Evolutionary conservation across 202 grass and related monocot genomes (phyloP).

Genomic region (Zizania palustris): DNA sequence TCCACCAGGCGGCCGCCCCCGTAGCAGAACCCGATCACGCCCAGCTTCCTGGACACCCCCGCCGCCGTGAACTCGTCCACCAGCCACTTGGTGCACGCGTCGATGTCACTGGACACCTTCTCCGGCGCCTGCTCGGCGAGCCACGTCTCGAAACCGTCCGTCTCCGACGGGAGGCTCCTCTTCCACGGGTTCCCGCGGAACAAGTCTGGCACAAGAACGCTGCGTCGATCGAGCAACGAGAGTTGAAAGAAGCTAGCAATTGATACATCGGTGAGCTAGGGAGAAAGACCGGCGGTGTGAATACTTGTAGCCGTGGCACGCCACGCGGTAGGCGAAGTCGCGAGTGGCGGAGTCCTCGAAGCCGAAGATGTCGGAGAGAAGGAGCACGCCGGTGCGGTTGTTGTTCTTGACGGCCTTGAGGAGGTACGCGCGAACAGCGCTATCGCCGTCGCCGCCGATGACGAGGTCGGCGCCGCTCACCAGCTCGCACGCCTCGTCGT

Average conservation of each 20-base stretch:
- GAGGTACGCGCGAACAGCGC: constrained; percentile 60
- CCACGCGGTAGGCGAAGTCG: constrained; percentile 89
- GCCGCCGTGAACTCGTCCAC: constrained; percentile 67
- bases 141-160: constrained; percentile 52
- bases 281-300: neutral
- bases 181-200: constrained; percentile 82
- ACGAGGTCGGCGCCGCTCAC: constrained; percentile 76
- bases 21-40: constrained; percentile 78
- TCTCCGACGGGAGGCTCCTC: constrained; percentile 27
- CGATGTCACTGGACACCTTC: constrained; percentile 68
- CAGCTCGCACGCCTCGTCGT: constrained; percentile 88
- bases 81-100: constrained; percentile 73
- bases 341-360: constrained; percentile 85
- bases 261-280: neutral
- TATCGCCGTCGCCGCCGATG: constrained; percentile 72
- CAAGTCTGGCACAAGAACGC: constrained; percentile 89
- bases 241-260: neutral
- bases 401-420: constrained; percentile 94
- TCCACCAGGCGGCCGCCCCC: constrained; percentile 69
- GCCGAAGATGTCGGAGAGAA: constrained; percentile 83
- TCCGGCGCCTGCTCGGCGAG: constrained; percentile 33
- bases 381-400: constrained; percentile 77
- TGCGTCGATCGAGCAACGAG: constrained; percentile 37
- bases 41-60: constrained; percentile 70
- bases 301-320: constrained; percentile 96